A percentile compares a stretch with the other conserved stretches of the same genome.
Evolutionary conservation across 345 rosid genomes (phyloP).

Genomic region (Dovyalis caffra): DNA sequence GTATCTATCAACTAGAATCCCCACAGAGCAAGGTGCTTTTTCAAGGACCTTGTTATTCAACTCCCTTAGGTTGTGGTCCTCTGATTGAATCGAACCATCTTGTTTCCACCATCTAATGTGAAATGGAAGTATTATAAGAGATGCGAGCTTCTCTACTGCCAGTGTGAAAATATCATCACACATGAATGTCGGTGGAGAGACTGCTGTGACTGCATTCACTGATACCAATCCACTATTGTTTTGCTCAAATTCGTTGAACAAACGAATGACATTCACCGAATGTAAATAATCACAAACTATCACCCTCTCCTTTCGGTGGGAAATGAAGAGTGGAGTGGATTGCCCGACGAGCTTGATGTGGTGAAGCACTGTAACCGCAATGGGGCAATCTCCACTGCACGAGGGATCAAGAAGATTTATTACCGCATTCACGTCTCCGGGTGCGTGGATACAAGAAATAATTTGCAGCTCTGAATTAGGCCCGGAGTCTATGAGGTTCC

Average conservation of each 20-base stretch:
- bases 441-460: conserved; percentile 42
- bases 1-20: too few species aligned
- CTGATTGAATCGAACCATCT: conserved; percentile 25
- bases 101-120: conserved; percentile 29
- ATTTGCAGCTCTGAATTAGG: conserved; percentile 16
- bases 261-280: conserved; percentile 25
- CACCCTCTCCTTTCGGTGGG: conserved; percentile 24
- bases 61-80: conserved; percentile 16
- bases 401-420: conserved; percentile 25
- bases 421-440: conserved; percentile 33
- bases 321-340: conserved; percentile 28
- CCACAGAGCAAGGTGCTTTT: conserved; percentile 37
- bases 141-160: conserved; percentile 21
- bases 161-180: conserved; percentile 36
- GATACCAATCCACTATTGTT: neutral
- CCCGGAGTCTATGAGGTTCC: conserved; percentile 11
- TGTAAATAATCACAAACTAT: neutral
- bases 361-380: conserved; percentile 30
- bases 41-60: conserved; percentile 34
- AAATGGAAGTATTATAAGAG: conserved; percentile 40
- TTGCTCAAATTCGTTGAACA: conserved; percentile 25
- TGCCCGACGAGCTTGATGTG: conserved; percentile 25
- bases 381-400: conserved; percentile 5
- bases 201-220: conserved; percentile 24
- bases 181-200: conserved; percentile 21